phyloP scores from a whole-genome alignment of 495 filamentous ascomycete genomes.

The Aspergillus sclerotiicarbonarius region DNA sequence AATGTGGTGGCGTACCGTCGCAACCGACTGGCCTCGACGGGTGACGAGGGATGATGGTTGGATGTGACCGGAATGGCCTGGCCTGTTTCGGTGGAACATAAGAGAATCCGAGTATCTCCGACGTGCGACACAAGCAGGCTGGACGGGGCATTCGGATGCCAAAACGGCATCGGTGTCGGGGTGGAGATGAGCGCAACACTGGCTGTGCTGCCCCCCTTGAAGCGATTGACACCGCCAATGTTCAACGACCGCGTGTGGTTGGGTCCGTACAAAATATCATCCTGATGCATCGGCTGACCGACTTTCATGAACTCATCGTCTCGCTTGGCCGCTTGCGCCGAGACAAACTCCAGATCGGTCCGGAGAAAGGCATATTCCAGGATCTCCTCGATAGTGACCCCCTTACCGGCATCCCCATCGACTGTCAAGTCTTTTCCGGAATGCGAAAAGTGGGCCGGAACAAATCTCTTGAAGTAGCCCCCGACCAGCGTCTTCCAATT shows the following conservation, averaged over 20 bases:
- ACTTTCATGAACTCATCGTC: constrained; percentile 65
- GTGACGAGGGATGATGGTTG: constrained; percentile 87
- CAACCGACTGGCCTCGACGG: constrained; percentile 76
- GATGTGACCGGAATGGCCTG: constrained; percentile 75
- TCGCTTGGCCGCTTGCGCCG: constrained; percentile 72
- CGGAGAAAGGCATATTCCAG: constrained; percentile 89
- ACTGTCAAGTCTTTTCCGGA: constrained; percentile 19
- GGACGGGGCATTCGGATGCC: constrained; percentile 82
- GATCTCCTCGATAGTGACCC: constrained; percentile 47
- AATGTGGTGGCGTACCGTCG: constrained; percentile 83
- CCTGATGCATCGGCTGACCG: constrained; percentile 75
- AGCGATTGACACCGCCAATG: constrained; percentile 70
- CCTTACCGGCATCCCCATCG: constrained; percentile 9
- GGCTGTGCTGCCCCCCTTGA: constrained; percentile 89
- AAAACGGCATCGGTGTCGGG: constrained; percentile 86
- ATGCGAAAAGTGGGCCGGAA: constrained; percentile 62
- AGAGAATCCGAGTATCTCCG: constrained; percentile 85
- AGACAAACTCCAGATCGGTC: constrained; percentile 89
- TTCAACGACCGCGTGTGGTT: constrained; percentile 51
- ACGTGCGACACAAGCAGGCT: constrained; percentile 88
- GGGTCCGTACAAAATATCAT: constrained; percentile 72
- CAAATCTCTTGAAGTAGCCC: constrained; percentile 90
- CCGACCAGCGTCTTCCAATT: constrained; percentile 83
- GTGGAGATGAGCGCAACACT: constrained; percentile 88
- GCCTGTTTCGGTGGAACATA: constrained; percentile 79